Evolutionary conservation across 257 asterid genomes (phyloP).

Genomic region (Solanum bulbocastanum): DNA sequence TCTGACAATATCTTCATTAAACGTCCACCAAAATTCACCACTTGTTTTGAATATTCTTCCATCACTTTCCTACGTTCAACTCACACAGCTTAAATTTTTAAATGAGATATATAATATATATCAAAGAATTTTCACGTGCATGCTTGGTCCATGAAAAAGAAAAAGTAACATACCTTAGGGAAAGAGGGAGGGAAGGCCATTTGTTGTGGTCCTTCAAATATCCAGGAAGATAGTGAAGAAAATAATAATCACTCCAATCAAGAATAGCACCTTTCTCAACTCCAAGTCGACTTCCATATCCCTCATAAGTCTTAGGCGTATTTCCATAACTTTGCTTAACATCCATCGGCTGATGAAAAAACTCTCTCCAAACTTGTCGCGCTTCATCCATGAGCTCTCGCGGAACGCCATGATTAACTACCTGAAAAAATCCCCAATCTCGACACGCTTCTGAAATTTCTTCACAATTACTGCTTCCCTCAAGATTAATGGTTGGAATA

Average conservation of each 20-base stretch:
- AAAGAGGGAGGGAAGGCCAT: constrained; percentile 66
- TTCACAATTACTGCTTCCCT: background rate
- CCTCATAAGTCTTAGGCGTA: constrained; percentile 70
- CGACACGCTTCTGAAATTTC: constrained; percentile 47
- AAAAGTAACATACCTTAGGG: constrained; percentile 37
- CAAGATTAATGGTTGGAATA: constrained; percentile 50
- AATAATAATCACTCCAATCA: constrained; percentile 94
- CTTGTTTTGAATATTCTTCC: constrained; percentile 47
- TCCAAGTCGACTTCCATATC: constrained; percentile 82
- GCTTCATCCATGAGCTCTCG: constrained; percentile 54
- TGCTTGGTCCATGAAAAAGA: too few relatives aligned
- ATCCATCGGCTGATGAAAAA: constrained; percentile 64
- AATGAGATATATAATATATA: too few relatives aligned
- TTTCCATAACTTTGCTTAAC: constrained; percentile 54
- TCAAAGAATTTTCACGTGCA: too few relatives aligned
- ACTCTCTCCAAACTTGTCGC: constrained; percentile 55
- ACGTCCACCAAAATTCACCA: constrained; percentile 56
- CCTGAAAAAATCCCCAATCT: constrained; percentile 82
- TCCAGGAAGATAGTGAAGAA: constrained; percentile 60
- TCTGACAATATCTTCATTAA: constrained; percentile 41
- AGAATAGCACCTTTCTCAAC: constrained; percentile 72
- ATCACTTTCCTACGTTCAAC: constrained; percentile 45
- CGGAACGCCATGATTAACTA: constrained; percentile 62
- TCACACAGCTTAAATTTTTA: too few relatives aligned
- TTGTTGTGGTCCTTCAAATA: constrained; percentile 49